Conservation (phyloP, 2,329 filamentous ascomycete species). For the Alternaria ventricosa region DNA sequence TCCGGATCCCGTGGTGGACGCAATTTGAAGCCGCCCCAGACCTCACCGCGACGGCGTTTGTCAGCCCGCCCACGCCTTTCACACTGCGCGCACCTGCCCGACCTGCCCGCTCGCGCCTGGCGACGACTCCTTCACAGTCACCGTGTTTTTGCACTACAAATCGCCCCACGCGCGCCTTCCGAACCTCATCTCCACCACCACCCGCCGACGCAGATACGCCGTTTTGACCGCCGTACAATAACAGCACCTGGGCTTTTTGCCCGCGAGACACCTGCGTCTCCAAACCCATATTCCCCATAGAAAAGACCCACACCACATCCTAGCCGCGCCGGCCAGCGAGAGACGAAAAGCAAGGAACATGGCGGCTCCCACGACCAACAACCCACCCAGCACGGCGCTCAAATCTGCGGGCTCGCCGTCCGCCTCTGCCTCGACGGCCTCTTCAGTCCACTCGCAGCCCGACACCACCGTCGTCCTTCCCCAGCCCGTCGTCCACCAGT, state of each 20-base stretch:
- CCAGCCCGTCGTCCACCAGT: slow-evolving; percentile 34
- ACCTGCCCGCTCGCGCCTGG: slow-evolving; percentile 1
- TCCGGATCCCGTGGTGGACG: not conserved
- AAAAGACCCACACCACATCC: slow-evolving; percentile 13
- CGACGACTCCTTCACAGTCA: slow-evolving; percentile 17
- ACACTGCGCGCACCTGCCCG: slow-evolving; percentile 3
- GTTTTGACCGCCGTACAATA: slow-evolving; percentile 48
- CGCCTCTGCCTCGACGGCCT: slow-evolving; percentile 45
- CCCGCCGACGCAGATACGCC: slow-evolving; percentile 37
- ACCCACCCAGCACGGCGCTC: slow-evolving; percentile 31
- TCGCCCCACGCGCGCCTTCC: slow-evolving; percentile 38
- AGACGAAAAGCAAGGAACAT: slow-evolving; percentile 29
- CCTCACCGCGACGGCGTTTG: slow-evolving; percentile 11
- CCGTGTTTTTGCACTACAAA: slow-evolving; percentile 40
- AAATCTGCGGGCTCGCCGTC: slow-evolving; percentile 42
- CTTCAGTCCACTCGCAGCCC: slow-evolving; percentile 47
- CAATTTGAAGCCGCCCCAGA: slow-evolving; percentile 6
- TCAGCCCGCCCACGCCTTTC: slow-evolving; percentile 9
- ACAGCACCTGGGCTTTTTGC: slow-evolving; percentile 46
- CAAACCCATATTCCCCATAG: slow-evolving; percentile 19
- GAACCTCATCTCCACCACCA: slow-evolving; percentile 40
- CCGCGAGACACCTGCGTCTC: slow-evolving; percentile 51
- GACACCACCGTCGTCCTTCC: slow-evolving; percentile 38
- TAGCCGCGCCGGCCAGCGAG: slow-evolving; percentile 18
- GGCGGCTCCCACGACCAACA: slow-evolving; percentile 41